Base-by-base conservation (phyloP, 169 alveolate species). In the Cyclospora cayetanensis region DNA sequence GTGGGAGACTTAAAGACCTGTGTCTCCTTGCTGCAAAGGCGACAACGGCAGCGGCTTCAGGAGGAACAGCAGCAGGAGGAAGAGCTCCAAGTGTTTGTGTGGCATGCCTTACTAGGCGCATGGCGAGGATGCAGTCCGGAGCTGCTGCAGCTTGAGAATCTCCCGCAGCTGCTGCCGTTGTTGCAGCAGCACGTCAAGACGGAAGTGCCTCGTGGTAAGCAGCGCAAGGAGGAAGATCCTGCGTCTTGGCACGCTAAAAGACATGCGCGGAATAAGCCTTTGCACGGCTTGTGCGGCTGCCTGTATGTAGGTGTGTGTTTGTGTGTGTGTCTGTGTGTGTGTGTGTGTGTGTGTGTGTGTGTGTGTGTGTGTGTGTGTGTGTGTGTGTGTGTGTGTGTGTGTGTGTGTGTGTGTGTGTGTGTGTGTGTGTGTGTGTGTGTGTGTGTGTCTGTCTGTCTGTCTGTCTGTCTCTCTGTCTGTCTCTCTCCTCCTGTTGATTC, bases 71-170 rank as follows among this genome's bases (percentile, higher is more conserved):
- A 46, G 55, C 55, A 46, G 55, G 22, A 46, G 55, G 22, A 46
- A 7, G 7, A 7, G 55, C 55, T 15, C 15, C 22, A 7, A 46
- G 55, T 46, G 55, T 46, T 46, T 46, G 55, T 46, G 22, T 46
- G 55, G 55, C 55, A 46, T 15, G 55, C 55, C 22, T 46, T 46
- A 29, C 11, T 9, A 22, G 70, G 70, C 9, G 15, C 34, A 7
- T 55, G 29, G 70, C 29, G 70, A 7, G 29, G 70, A 7, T 55
- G 70, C 70, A 9, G 9, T 4, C 70, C 4, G 27, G 34, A 15
- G 82, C 82, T 70, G 82, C 82, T 70, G 82, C 82, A 15, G 82
- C 82, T 31, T n/a, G n/a, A n/a, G n/a, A n/a, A n/a, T n/a, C n/a
- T n/a, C n/a, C n/a, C n/a, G n/a, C n/a, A n/a, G n/a, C n/a, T 46